Base-by-base conservation (phyloP, 352 stramenopile genomes). In the Globisporangium mamillatum region DNA sequence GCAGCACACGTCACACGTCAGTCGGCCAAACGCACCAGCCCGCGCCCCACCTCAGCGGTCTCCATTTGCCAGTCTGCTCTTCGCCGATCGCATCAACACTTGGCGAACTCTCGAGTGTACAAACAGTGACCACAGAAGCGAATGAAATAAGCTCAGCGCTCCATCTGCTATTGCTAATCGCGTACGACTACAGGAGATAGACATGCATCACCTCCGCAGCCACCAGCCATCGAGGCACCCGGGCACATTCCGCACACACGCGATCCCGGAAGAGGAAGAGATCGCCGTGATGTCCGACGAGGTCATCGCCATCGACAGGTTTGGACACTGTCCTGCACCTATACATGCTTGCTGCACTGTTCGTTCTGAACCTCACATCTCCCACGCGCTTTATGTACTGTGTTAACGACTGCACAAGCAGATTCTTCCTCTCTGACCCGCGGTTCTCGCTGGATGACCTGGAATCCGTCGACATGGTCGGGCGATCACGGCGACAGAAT, bases 211-310 rank as follows among this genome's bases (percentile, higher is more conserved):
- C 46, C 41, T 55, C 24, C 48, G 60, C 60, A 56, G 25, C 20
- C 41, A 66, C 29, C 60, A 46, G 27, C 24, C 38, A 34, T 16
- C 24, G 59, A 25, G 53, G 41, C 41, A 60, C 6, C 25, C 44
- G 24, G 44, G 46, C 25, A 27, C 41, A 20, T 34, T 65, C 60
- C 41, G n/a, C 25, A n/a, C 44, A 0, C 46, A 46, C 18, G 44
- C 18, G 4, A 66, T 66, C 46, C 60, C 60, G 2, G 60, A 66
- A 18, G 68, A 73, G 38, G 68, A 70, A 12, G 68, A 73, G 44
- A 65, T 73, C 57, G 68, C 63, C 56, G 68, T 73, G 56, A 65
- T 73, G 62, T 66, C 63, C 18, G 63, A 66, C 50, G 66, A 63
- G 24, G 36, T 60, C 32, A 66, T 66, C n/a, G 41, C 60, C 6